Conservation (phyloP, 768 basidiomycete species). For the Hirschioporus abietinus region DNA sequence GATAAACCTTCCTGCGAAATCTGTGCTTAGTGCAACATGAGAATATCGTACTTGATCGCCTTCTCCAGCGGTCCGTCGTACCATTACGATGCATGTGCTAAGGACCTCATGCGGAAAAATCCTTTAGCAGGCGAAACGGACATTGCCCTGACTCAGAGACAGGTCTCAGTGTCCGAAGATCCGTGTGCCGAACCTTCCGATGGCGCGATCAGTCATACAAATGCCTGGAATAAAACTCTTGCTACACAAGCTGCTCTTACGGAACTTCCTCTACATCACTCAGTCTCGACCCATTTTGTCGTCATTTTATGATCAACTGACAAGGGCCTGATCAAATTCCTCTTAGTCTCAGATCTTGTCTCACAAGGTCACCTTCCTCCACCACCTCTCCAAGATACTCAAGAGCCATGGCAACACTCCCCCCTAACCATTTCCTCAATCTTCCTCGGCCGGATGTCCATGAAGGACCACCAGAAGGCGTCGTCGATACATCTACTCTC, state of each 20-base stretch:
- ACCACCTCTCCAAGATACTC: not conserved
- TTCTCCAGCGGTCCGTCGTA: not conserved
- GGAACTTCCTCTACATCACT: not conserved
- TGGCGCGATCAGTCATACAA: conserved; percentile 1
- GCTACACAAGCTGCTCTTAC: not conserved
- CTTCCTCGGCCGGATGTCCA: conserved; percentile 28
- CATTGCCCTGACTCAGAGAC: not conserved
- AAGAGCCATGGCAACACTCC: conserved; percentile 6
- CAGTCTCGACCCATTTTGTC: not conserved
- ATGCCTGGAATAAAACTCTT: not conserved
- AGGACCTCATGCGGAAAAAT: not conserved
- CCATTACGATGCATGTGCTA: not conserved
- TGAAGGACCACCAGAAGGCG: conserved; percentile 20
- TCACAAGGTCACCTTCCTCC: not conserved
- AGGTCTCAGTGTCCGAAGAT: not conserved
- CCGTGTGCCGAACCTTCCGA: not conserved
- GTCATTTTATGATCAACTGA: not conserved
- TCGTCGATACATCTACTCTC: conserved; percentile 30
- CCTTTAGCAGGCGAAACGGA: not conserved
- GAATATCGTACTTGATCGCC: not conserved
- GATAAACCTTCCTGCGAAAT: not conserved
- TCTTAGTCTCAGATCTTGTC: not conserved
- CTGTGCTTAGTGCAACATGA: not conserved
- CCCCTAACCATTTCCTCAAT: conserved; percentile 28
- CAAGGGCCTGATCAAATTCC: not conserved